Base-by-base conservation (phyloP, 495 filamentous ascomycete species). In the Hypoxylon intermedium region DNA sequence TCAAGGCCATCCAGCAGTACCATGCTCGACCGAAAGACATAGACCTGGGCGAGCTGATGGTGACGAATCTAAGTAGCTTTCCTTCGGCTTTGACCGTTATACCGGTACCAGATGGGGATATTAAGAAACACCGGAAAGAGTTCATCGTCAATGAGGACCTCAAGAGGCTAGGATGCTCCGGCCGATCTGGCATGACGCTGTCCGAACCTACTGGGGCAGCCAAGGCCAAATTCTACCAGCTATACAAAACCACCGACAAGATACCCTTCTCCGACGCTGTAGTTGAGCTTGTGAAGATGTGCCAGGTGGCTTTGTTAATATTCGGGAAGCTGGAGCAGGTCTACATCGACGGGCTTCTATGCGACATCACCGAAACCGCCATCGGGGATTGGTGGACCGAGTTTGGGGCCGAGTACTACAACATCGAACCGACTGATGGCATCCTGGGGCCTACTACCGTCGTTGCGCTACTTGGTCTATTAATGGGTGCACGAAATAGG, bases 381-480 rank as follows among this genome's bases (percentile, higher is more conserved):
- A 86, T 98, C 66, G 88, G 86, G 60, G 90, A 97, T 72, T 98
- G 95, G 94, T 98, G 94, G 94, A 86, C 88, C 2, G 91, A 97
- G 63, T 88, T 97, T 37, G 94, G 95, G 3, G 88, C 88, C 0
- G 92, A 97, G 41, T 82, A 90, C 56, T 96, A 92, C 75, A 95
- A 90, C 52, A 79, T 91, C 16, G 95, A 98, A 72, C 95, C 94
- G 1, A 89, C 86, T 16, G 95, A 98, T 72, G 93, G 92, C 9
- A 89, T 92, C 23, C 75, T 98, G 5, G 94, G 94, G 0, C 93
- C 94, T 2, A 97, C 93, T 0, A 97, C 90, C 0, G 92, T 98
- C 11, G 87, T 92, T 19, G 95, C 90, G 2, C 74, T 98, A 20
- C 75, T 98, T 15, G 94, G 94, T 5, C 86, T 93, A 59, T 79